These are phyloP conservation scores for Ceratocystis eucalypticola DNA, from an alignment of 2,329 filamentous ascomycete genomes.

Conservation along the genomic window DNA sequence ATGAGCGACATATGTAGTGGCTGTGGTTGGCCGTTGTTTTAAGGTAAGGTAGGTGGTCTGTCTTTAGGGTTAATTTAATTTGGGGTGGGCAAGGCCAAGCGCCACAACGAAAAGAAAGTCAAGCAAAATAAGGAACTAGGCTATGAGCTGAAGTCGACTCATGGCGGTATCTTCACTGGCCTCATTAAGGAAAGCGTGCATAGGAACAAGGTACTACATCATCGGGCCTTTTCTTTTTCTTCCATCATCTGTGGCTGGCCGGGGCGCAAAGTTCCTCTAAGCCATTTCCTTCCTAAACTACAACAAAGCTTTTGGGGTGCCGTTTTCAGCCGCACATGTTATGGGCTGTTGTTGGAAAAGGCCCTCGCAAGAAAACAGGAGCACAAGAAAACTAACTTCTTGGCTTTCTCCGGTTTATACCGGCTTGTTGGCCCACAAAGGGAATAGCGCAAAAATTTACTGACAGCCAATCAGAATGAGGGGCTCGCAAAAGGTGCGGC, in stretches of 20 bases:
- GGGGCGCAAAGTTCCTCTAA: not conserved
- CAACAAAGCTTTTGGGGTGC: slow-evolving; percentile 2
- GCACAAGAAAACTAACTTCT: too few relatives aligned
- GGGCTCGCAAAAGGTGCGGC: not conserved
- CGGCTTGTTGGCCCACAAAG: not conserved
- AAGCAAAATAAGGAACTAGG: not conserved
- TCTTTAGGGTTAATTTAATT: too few relatives aligned
- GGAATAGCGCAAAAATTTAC: slow-evolving; percentile 11
- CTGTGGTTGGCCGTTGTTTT: too few relatives aligned
- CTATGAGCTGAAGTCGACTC: too few relatives aligned
- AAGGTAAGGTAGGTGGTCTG: too few relatives aligned
- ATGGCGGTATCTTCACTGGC: not conserved
- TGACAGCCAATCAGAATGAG: not conserved
- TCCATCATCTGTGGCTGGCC: not conserved
- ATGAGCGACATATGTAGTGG: too few relatives aligned
- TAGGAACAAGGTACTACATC: not conserved
- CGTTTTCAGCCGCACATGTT: slow-evolving; percentile 13
- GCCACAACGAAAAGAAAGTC: not conserved
- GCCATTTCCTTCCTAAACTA: not conserved
- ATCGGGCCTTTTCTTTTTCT: slow-evolving; percentile 13
- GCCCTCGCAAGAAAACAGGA: too few relatives aligned
- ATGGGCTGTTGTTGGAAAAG: not conserved
- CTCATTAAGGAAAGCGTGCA: not conserved
- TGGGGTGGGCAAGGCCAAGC: not conserved
- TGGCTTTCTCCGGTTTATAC: slow-evolving; percentile 11